Conservation (phyloP, 148 eudicot species). For the Amaranthus palmeri region DNA sequence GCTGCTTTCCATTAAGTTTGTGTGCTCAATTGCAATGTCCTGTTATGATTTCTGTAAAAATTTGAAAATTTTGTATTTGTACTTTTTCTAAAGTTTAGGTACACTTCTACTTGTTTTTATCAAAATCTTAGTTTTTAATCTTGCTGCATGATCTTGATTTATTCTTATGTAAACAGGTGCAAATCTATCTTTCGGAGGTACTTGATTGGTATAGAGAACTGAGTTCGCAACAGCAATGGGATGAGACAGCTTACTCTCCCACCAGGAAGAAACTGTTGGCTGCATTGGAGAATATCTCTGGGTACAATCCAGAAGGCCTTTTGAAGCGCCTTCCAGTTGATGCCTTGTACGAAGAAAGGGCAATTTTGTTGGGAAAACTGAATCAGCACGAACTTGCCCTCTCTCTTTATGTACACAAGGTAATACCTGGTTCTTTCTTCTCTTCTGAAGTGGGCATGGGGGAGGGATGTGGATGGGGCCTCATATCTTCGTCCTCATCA, state of each 20-base stretch:
- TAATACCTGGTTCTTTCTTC: constrained; percentile 22
- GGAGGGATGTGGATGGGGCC: not conserved
- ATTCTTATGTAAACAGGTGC: constrained; percentile 48
- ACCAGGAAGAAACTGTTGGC: constrained; percentile 89
- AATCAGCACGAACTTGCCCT: constrained; percentile 95
- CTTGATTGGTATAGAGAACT: constrained; percentile 87
- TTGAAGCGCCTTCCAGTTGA: constrained; percentile 80
- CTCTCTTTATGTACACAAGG: constrained; percentile 92
- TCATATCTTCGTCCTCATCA: not conserved
- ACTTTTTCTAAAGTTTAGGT: too few relatives aligned
- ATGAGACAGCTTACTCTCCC: constrained; percentile 67
- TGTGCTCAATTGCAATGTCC: too few relatives aligned
- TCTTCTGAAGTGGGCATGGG: not conserved
- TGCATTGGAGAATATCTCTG: constrained; percentile 77
- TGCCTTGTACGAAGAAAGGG: constrained; percentile 92
- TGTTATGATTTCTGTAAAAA: too few relatives aligned
- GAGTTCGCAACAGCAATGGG: constrained; percentile 74
- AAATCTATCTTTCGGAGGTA: constrained; percentile 94
- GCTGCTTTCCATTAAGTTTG: too few relatives aligned
- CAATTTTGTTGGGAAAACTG: constrained; percentile 83
- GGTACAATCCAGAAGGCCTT: constrained; percentile 76
- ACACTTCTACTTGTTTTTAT: not conserved
- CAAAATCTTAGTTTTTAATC: not conserved
- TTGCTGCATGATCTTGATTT: constrained; percentile 10
- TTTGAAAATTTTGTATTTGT: too few relatives aligned